Percentiles rank a stretch among this genome's conserved stretches.
Conservation (phyloP, 768 basidiomycete species). For the Boletus vinaceobasis region DNA sequence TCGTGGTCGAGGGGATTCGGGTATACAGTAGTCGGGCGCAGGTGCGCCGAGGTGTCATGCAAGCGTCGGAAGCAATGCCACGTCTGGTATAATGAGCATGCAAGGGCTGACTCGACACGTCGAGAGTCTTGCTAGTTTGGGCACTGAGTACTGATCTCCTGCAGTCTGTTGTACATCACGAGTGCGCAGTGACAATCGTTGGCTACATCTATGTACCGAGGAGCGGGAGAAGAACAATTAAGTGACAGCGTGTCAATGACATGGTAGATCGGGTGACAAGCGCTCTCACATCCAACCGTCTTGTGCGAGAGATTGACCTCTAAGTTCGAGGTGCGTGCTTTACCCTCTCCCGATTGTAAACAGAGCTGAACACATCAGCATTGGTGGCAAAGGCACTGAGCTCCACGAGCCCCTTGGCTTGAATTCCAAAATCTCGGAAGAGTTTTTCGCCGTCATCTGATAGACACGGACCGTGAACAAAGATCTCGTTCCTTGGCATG, state of each 20-base stretch:
- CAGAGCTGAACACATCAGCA: conserved; percentile 37
- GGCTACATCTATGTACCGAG: conserved; percentile 40
- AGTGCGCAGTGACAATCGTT: conserved; percentile 50
- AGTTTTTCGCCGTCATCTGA: conserved; percentile 50
- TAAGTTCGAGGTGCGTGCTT: conserved; percentile 49
- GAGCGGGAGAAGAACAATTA: background rate
- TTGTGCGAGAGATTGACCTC: conserved; percentile 33
- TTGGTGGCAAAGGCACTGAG: conserved; percentile 41
- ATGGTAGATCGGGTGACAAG: background rate
- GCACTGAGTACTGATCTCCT: conserved; percentile 28
- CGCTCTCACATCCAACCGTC: conserved; percentile 38
- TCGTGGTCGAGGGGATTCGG: conserved; percentile 33
- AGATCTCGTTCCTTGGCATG: background rate
- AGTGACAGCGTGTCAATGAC: background rate
- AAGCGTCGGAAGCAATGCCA: background rate
- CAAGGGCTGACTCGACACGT: conserved; percentile 17
- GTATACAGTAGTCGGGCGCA: conserved; percentile 25
- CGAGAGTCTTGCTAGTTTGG: conserved; percentile 17
- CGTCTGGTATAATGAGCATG: conserved; percentile 2
- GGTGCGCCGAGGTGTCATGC: background rate
- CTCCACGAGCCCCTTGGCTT: conserved; percentile 42
- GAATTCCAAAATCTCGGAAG: conserved; percentile 44
- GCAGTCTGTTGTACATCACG: conserved; percentile 39
- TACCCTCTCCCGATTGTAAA: conserved; percentile 38
- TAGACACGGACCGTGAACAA: background rate